Conservation (phyloP, 768 basidiomycete genomes). For the Serendipita indica region DNA sequence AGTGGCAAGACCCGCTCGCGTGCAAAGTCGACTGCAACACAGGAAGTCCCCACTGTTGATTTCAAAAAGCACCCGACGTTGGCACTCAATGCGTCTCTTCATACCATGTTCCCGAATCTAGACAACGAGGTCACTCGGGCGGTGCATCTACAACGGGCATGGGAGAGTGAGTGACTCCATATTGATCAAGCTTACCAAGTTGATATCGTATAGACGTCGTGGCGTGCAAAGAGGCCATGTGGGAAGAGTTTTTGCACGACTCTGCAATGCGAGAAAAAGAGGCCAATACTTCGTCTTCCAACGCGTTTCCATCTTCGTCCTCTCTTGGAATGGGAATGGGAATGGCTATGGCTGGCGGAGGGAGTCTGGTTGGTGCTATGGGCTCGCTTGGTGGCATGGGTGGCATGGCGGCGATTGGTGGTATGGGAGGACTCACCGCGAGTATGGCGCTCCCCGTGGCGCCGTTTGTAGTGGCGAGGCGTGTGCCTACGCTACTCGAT, state of each 20-base stretch:
- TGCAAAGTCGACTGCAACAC: no score
- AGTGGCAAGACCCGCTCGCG: no score
- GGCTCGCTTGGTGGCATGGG: conserved; percentile 4
- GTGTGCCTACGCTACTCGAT: not conserved
- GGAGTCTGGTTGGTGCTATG: not conserved
- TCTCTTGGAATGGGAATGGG: not conserved
- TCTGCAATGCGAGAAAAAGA: not conserved
- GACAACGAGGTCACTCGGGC: not conserved
- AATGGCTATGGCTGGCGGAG: not conserved
- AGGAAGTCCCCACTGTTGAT: not conserved
- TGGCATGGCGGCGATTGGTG: not conserved
- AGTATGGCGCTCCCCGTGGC: not conserved
- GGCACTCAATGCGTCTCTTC: not conserved
- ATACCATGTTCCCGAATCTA: conserved; percentile 7
- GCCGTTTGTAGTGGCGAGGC: not conserved
- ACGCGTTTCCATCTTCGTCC: not conserved
- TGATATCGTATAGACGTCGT: not conserved
- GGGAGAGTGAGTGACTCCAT: conserved; percentile 4
- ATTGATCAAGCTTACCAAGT: not conserved
- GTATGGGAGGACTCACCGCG: not conserved
- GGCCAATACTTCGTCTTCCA: not conserved
- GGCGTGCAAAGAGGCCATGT: conserved; percentile 9
- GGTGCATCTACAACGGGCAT: not conserved
- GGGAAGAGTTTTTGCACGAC: conserved; percentile 4
- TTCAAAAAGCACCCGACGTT: not conserved